phyloP scores from a whole-genome alignment of 768 basidiomycete species.

The Boletellus emodensis region DNA sequence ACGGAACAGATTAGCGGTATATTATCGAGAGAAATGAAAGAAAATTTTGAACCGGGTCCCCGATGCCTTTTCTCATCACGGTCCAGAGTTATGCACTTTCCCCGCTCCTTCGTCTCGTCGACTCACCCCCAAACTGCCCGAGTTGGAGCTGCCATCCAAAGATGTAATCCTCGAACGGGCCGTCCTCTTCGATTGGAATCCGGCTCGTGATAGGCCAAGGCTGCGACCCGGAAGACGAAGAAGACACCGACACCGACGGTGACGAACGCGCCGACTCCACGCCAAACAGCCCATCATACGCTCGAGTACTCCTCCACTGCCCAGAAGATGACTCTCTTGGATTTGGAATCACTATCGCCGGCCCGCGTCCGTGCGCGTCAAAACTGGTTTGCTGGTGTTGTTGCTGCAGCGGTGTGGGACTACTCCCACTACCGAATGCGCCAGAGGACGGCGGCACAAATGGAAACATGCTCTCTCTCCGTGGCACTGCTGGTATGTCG shows the following conservation, averaged over 20 bases:
- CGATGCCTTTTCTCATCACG: neutral
- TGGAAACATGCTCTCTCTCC: conserved; percentile 12
- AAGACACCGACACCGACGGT: conserved; percentile 11
- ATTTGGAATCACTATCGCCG: conserved; percentile 6
- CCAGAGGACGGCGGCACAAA: conserved; percentile 7
- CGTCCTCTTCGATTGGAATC: conserved; percentile 20
- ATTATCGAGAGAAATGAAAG: too few species aligned
- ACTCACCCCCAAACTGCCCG: conserved; percentile 1
- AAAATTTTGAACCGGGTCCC: too few species aligned
- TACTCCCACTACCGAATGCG: conserved; percentile 1
- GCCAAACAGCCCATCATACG: conserved; percentile 9
- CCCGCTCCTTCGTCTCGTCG: conserved; percentile 2
- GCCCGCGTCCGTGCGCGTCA: conserved; percentile 1
- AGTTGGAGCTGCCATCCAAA: conserved; percentile 10
- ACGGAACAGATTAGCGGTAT: neutral
- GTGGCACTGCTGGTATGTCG: conserved; percentile 4
- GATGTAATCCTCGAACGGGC: conserved; percentile 12
- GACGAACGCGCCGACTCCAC: conserved; percentile 17
- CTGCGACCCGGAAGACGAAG: conserved; percentile 2
- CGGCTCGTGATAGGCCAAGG: conserved; percentile 16
- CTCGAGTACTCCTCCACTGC: conserved; percentile 13
- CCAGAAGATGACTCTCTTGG: conserved; percentile 10
- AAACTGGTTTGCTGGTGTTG: neutral
- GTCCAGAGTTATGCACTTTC: conserved; percentile 8
- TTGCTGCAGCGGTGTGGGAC: neutral